phyloP scores from a whole-genome alignment of 208 protist species.

The Wallacemonas sp. region DNA sequence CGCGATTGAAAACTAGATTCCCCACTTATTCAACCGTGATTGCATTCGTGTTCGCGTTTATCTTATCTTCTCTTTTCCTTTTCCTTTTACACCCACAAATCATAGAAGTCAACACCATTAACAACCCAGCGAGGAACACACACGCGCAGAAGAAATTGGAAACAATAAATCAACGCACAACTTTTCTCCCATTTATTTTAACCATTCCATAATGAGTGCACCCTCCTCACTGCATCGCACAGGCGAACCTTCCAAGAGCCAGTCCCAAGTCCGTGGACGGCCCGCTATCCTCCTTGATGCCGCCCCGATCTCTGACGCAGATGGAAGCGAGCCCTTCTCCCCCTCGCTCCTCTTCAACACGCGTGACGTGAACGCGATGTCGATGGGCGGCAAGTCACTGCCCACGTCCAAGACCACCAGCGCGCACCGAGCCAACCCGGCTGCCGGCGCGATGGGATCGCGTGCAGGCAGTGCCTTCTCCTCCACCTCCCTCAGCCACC shows the following conservation, averaged over 20 bases:
- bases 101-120: not conserved
- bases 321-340: not conserved
- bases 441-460: not conserved
- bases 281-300: conserved; percentile 42
- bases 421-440: not conserved
- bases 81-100: conserved; percentile 13
- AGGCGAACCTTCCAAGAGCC: conserved; percentile 35
- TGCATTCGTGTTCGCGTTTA: not conserved
- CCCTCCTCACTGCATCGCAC: conserved; percentile 18
- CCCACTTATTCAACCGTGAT: not conserved
- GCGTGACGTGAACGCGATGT: conserved; percentile 21
- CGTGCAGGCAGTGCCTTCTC: conserved; percentile 4
- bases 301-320: conserved; percentile 13
- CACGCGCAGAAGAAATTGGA: conserved; percentile 14
- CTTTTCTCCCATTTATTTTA: no score
- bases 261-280: conserved; percentile 34
- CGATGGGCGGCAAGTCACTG: not conserved
- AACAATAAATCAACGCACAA: no score
- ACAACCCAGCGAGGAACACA: not conserved
- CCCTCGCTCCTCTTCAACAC: conserved; percentile 16
- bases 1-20: not conserved
- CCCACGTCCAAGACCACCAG: not conserved
- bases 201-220: conserved; percentile 19
- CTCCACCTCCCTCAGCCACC: not conserved
- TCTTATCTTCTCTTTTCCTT: conserved; percentile 2